These are phyloP conservation scores for Phylloporus arenicola DNA, from an alignment of 768 basidiomycete genomes.

Conservation along the genomic window DNA sequence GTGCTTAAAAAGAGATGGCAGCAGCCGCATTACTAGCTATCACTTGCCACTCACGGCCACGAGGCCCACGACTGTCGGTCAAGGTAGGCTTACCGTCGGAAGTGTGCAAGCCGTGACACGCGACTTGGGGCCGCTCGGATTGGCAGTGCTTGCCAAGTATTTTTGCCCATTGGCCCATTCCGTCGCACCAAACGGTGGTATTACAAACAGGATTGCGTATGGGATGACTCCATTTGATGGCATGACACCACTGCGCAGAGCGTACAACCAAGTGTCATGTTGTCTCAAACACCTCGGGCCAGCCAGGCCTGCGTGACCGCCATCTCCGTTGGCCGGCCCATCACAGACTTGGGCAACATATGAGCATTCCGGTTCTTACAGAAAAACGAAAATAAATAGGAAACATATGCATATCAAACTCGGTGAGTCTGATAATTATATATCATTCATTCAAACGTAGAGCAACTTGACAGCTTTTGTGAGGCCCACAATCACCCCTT, in stretches of 20 bases:
- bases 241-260: no score
- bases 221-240: no score
- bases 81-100: no score
- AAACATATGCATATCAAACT: background rate
- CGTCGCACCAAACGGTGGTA: no score
- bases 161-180: background rate
- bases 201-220: no score
- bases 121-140: background rate
- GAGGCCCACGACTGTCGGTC: no score
- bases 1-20: background rate
- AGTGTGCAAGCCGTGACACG: background rate
- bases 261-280: no score
- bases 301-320: no score
- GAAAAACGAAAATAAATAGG: background rate
- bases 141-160: background rate
- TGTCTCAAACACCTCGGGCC: background rate
- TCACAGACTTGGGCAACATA: background rate
- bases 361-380: background rate
- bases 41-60: no score
- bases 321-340: background rate
- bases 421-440: background rate
- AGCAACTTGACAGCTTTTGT: no score
- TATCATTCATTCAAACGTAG: no score
- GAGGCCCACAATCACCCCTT: background rate
- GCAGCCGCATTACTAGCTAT: background rate